Percentiles rank a stretch among this genome's conserved stretches.
phyloP scores from a whole-genome alignment of 352 stramenopile genomes.

The Elongisporangium undulatum region DNA sequence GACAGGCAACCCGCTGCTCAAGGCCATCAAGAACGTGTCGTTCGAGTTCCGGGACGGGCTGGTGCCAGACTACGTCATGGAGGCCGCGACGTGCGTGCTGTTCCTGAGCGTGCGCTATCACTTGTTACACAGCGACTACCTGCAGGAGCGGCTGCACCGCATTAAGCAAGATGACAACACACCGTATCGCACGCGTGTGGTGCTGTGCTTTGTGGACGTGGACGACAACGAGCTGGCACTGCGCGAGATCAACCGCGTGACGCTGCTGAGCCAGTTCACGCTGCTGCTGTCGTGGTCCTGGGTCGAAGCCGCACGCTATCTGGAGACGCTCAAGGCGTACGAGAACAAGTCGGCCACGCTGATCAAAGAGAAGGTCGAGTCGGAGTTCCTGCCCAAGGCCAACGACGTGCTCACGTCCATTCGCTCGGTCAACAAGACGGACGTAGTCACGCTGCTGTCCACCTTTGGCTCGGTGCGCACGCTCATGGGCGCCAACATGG shows the following conservation, averaged over 20 bases:
- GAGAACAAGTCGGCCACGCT: slow-evolving; percentile 93
- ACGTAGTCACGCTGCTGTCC: slow-evolving; percentile 89
- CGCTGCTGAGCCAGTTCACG: slow-evolving; percentile 90
- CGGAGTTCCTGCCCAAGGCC: slow-evolving; percentile 88
- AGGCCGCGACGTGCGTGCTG: slow-evolving; percentile 85
- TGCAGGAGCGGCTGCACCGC: slow-evolving; percentile 89
- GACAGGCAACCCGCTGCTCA: slow-evolving; percentile 92
- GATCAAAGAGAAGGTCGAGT: slow-evolving; percentile 94
- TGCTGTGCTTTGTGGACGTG: slow-evolving; percentile 95
- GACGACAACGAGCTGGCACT: slow-evolving; percentile 93
- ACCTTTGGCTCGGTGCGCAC: slow-evolving; percentile 90
- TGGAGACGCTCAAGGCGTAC: slow-evolving; percentile 96
- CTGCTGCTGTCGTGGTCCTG: slow-evolving; percentile 93
- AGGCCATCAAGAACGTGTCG: slow-evolving; percentile 91
- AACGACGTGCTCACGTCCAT: slow-evolving; percentile 90
- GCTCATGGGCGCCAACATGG: slow-evolving; percentile 88
- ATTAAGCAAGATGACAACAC: slow-evolving; percentile 72
- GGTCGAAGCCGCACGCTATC: slow-evolving; percentile 92
- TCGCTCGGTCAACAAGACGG: slow-evolving; percentile 94
- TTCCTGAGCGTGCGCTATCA: slow-evolving; percentile 91
- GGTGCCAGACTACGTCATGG: slow-evolving; percentile 94
- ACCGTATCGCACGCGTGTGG: slow-evolving; percentile 84
- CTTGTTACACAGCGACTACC: slow-evolving; percentile 85
- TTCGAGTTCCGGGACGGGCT: slow-evolving; percentile 89
- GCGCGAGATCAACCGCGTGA: slow-evolving; percentile 91